phyloP scores from a whole-genome alignment of 2,329 filamentous ascomycete genomes.

The Dactylellina leptospora region DNA sequence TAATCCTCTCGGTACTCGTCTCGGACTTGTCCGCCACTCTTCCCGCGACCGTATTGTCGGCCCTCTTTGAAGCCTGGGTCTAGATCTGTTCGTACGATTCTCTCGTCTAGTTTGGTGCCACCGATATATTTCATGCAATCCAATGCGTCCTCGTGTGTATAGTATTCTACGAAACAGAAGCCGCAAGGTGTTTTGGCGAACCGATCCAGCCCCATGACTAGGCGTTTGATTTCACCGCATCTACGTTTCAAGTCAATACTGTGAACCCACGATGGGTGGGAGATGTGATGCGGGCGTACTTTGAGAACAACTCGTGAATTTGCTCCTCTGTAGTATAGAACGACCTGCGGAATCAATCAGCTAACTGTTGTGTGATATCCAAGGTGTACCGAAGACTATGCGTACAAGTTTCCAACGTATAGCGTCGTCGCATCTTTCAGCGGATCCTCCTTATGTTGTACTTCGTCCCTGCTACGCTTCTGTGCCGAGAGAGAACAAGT shows the following conservation, averaged over 20 bases:
- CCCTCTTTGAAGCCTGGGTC: constrained; percentile 97
- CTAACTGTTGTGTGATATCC: constrained; percentile 20
- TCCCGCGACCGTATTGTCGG: constrained; percentile 80
- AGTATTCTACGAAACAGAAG: constrained; percentile 99
- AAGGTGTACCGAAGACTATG: constrained; percentile 51
- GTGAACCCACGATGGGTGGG: background rate
- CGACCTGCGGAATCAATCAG: constrained; percentile 67
- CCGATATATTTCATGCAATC: constrained; percentile 99
- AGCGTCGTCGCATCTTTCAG: constrained; percentile 89
- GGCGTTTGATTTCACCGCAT: constrained; percentile 94
- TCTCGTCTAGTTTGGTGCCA: constrained; percentile 96
- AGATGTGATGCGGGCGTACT: constrained; percentile 64
- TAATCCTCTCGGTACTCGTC: constrained; percentile 98
- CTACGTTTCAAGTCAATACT: constrained; percentile 59
- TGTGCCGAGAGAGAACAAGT: background rate
- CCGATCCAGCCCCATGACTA: constrained; percentile 96
- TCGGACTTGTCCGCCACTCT: constrained; percentile 90
- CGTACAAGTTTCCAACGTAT: constrained; percentile 94
- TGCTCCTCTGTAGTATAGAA: constrained; percentile 99
- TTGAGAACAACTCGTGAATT: constrained; percentile 94
- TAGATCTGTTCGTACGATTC: constrained; percentile 92
- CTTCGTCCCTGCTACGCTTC: constrained; percentile 56
- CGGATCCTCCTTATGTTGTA: constrained; percentile 71
- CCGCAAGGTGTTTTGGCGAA: constrained; percentile 98
- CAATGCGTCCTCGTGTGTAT: constrained; percentile 93